These are phyloP conservation scores for Monosporascus sp. DNA, from an alignment of 2,329 filamentous ascomycete species.

Conservation along the genomic window DNA sequence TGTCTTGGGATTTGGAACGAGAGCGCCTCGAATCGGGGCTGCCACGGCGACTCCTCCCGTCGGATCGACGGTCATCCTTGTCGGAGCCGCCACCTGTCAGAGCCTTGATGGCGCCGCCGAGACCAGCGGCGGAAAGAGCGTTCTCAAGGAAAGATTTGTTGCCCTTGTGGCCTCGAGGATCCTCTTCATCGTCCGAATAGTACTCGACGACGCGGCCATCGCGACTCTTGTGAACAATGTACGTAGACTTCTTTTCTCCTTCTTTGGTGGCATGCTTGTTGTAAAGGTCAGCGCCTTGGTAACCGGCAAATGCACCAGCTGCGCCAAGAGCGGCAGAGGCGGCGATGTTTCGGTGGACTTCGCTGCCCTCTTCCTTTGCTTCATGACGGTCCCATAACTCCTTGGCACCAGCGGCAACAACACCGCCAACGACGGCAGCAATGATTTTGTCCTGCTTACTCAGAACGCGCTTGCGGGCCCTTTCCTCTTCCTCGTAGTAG, in stretches of 20 bases:
- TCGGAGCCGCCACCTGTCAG: constrained; percentile 46
- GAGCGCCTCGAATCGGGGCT: constrained; percentile 32
- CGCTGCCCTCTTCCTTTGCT: constrained; percentile 41
- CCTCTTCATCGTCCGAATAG: constrained; percentile 54
- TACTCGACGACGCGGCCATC: constrained; percentile 49
- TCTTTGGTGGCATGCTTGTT: constrained; percentile 54
- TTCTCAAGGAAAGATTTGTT: constrained; percentile 62
- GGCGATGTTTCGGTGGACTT: constrained; percentile 54
- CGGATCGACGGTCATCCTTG: constrained; percentile 35
- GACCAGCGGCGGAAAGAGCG: constrained; percentile 56
- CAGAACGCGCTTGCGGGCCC: constrained; percentile 46
- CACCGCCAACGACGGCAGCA: constrained; percentile 60
- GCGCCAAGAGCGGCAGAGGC: constrained; percentile 58
- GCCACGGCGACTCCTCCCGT: constrained; percentile 27
- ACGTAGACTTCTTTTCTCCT: constrained; percentile 50
- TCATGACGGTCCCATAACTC: constrained; percentile 61
- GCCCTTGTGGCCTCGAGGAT: constrained; percentile 52
- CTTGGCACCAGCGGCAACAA: constrained; percentile 61
- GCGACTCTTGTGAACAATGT: constrained; percentile 49
- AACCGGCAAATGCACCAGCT: constrained; percentile 59
- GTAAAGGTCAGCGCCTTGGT: constrained; percentile 59
- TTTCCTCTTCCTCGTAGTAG: constrained; percentile 56
- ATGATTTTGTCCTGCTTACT: constrained; percentile 63
- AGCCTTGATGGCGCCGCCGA: constrained; percentile 58
- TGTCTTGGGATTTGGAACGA: constrained; percentile 40